A percentile compares a stretch with the other conserved stretches of the same genome.
These are phyloP conservation scores for Aureobasidium sp. DNA, from an alignment of 2,329 filamentous ascomycete species.

Conservation along the genomic window DNA sequence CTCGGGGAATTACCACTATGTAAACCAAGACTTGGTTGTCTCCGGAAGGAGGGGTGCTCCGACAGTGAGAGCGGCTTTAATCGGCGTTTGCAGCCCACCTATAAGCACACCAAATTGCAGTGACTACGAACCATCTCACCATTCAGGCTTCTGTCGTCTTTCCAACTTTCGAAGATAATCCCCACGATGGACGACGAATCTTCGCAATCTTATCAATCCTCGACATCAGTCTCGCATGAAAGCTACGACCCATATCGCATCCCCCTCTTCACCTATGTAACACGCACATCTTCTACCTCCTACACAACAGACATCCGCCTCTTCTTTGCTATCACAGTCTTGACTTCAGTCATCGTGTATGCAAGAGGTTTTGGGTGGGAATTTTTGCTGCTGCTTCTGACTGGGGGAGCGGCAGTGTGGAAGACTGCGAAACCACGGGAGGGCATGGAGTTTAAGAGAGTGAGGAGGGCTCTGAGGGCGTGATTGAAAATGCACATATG, in stretches of 20 bases:
- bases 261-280: neutral
- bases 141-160: too few species aligned
- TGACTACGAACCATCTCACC: neutral
- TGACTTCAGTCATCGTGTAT: neutral
- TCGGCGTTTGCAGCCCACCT: neutral
- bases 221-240: neutral
- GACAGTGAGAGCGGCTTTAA: neutral
- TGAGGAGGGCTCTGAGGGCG: neutral
- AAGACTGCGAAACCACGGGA: neutral
- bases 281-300: neutral
- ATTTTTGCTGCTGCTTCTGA: neutral
- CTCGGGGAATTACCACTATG: neutral
- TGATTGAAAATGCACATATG: neutral
- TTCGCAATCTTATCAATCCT: neutral
- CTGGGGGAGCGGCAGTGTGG: neutral
- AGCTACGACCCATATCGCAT: neutral
- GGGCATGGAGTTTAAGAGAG: neutral
- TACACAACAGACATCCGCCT: slow-evolving; percentile 1
- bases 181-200: neutral
- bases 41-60: slow-evolving; percentile 4
- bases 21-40: neutral
- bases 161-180: too few species aligned
- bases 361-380: neutral
- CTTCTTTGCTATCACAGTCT: neutral
- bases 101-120: neutral